Evolutionary conservation across 768 basidiomycete species (phyloP), one percentile per base, ranked within the genome.

Genomic region (Pulveroboletus frians): DNA sequence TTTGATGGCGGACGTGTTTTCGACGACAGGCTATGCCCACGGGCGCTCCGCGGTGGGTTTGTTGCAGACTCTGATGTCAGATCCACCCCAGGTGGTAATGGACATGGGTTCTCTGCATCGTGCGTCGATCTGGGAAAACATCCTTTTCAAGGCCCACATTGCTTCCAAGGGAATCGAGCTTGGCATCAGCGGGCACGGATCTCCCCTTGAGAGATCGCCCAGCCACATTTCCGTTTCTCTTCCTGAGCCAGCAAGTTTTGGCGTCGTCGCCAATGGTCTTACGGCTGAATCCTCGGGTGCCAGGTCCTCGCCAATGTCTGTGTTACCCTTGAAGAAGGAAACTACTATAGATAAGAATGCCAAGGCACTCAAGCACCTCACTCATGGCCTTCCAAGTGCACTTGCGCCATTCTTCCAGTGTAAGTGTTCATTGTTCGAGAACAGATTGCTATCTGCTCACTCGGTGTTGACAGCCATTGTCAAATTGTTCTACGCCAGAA

Each of bases 321-420:
- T 60, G 36, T 39, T 55, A 13, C 53, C 67, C 26, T 60, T 67
- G 29, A 76, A 75, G 50, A 67, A 70, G 29, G 75, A 75, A 41
- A 70, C 70, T 10, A 69, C 78, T 9, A 71, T 71, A 39, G 79
- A 85, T 46, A 74, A 76, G 53, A 93, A 93, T 63, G 82, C 83
- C 10, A 78, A 79, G 61, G 84, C 85, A 4, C 71, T 93, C 32
- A 88, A 85, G 62, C 88, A 92, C 58, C 70, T 94, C 36, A 83
- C 87, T 1, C 83, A 83, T 52, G 84, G 88, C 23, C 73, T 93
- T 43, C 89, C 91, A 0, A 80, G 76, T 31, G 76, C 83, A 3
- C 68, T 93, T 49, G 79, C 83, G 2, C 88, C 92, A 1, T 87
- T 96, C 67, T 90, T 92, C 69, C 90, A 91, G 77, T 81, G 92